A percentile compares a stretch with the other conserved stretches of the same genome.
Evolutionary conservation across 2,329 filamentous ascomycete species (phyloP).

Genomic region (Penicillium corylophilum): DNA sequence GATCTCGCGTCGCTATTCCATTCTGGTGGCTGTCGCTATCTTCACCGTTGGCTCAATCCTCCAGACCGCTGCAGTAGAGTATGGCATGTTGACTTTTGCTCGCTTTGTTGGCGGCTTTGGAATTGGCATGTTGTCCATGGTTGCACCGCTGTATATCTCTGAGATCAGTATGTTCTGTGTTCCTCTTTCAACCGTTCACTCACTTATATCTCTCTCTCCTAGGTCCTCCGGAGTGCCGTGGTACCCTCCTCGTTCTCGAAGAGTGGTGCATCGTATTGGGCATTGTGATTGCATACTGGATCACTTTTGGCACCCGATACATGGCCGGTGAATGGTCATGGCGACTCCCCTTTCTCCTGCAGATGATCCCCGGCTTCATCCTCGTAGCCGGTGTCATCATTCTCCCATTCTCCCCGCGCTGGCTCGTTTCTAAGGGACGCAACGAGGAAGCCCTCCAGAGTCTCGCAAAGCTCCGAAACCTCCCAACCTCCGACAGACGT

Average conservation of each 20-base stretch:
- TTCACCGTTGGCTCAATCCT: conserved; percentile 54
- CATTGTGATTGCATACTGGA: conserved; percentile 45
- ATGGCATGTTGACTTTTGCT: conserved; percentile 53
- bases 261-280: conserved; percentile 44
- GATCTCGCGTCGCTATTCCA: conserved; percentile 53
- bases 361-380: conserved; percentile 44
- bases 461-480: conserved; percentile 51
- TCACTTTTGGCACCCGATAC: conserved; percentile 45
- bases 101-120: conserved; percentile 53
- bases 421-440: conserved; percentile 50
- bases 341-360: conserved; percentile 50
- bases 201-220: neutral
- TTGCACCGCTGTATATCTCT: conserved; percentile 54
- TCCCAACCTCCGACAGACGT: conserved; percentile 50
- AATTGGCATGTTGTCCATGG: conserved; percentile 52
- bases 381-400: conserved; percentile 41
- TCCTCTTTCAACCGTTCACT: neutral
- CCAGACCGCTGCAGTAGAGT: conserved; percentile 52
- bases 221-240: conserved; percentile 49
- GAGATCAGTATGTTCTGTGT: conserved; percentile 43
- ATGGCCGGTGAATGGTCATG: conserved; percentile 49
- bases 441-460: conserved; percentile 51
- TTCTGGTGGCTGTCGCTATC: conserved; percentile 52
- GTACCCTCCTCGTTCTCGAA: conserved; percentile 45
- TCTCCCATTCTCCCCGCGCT: conserved; percentile 58